Conservation (phyloP, 805 yeast species). For the Candida arabinofermentans region DNA sequence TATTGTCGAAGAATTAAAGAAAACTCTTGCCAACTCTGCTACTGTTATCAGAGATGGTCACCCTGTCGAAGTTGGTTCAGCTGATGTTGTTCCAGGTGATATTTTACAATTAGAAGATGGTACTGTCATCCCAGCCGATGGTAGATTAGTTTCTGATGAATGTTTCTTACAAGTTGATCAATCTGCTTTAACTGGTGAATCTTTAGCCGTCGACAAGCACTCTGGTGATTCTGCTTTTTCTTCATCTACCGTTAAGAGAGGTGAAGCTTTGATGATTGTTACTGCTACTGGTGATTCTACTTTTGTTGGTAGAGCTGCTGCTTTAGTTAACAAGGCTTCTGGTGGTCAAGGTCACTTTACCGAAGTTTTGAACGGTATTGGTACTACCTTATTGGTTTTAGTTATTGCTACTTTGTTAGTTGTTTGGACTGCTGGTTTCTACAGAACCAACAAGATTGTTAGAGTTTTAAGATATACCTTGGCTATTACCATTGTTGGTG, state of each 20-base stretch:
- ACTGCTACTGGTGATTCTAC: constrained; percentile 95
- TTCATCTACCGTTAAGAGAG: constrained; percentile 92
- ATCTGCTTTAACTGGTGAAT: constrained; percentile 97
- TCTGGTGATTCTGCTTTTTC: constrained; percentile 85
- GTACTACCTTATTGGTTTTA: constrained; percentile 83
- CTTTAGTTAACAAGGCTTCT: constrained; percentile 90
- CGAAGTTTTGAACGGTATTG: constrained; percentile 96
- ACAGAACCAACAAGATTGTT: constrained; percentile 85
- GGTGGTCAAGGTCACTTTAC: constrained; percentile 95
- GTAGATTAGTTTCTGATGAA: constrained; percentile 82
- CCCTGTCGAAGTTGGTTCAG: constrained; percentile 69
- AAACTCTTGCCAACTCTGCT: constrained; percentile 90
- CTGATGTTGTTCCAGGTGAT: constrained; percentile 94
- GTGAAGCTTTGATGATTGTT: constrained; percentile 92
- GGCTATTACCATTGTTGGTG: constrained; percentile 96
- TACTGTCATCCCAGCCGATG: constrained; percentile 89
- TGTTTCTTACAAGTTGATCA: constrained; percentile 89
- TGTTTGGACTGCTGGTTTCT: constrained; percentile 92
- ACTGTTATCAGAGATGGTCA: constrained; percentile 80
- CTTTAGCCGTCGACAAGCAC: constrained; percentile 90
- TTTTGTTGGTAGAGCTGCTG: constrained; percentile 96
- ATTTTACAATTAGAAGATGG: constrained; percentile 90
- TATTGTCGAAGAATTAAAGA: constrained; percentile 93
- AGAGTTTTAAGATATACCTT: constrained; percentile 85
- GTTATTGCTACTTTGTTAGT: constrained; percentile 82